Evolutionary conservation across 1,284 basidiomycete genomes (phyloP).

Genomic region (Malassezia pachydermatis): DNA sequence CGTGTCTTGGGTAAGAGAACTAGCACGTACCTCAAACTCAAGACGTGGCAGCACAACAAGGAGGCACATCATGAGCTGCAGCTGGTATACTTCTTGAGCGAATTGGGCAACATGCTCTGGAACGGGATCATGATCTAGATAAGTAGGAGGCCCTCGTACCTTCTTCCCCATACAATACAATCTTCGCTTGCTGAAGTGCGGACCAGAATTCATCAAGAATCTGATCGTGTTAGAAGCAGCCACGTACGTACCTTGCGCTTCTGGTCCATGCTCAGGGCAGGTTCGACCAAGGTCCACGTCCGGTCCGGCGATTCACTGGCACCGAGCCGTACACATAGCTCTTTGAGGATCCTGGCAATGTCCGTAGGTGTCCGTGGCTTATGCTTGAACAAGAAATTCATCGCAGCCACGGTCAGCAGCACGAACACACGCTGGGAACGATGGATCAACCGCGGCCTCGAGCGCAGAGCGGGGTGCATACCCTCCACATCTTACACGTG

Average conservation of each 20-base stretch:
- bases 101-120: constrained; percentile 59
- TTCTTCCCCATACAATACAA: constrained; percentile 73
- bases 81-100: constrained; percentile 86
- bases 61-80: constrained; percentile 72
- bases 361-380: constrained; percentile 41
- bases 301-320: constrained; percentile 6
- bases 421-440: constrained; percentile 1
- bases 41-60: constrained; percentile 71
- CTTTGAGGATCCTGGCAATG: constrained; percentile 35
- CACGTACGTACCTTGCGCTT: constrained; percentile 4
- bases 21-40: constrained; percentile 70
- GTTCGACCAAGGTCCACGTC: constrained; percentile 11
- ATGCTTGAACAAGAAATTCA: constrained; percentile 48
- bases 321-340: constrained; percentile 34
- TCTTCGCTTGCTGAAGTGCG: constrained; percentile 76
- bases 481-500: too few species aligned
- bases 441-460: too few species aligned
- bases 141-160: constrained; percentile 8
- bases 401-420: constrained; percentile 9
- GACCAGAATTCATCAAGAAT: constrained; percentile 78
- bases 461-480: too few species aligned
- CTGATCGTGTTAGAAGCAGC: constrained; percentile 53
- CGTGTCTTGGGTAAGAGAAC: constrained; percentile 49
- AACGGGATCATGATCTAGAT: constrained; percentile 57
- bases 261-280: neutral